These are phyloP conservation scores for Penicillium hordei DNA, from an alignment of 2,329 filamentous ascomycete genomes.

Conservation along the genomic window DNA sequence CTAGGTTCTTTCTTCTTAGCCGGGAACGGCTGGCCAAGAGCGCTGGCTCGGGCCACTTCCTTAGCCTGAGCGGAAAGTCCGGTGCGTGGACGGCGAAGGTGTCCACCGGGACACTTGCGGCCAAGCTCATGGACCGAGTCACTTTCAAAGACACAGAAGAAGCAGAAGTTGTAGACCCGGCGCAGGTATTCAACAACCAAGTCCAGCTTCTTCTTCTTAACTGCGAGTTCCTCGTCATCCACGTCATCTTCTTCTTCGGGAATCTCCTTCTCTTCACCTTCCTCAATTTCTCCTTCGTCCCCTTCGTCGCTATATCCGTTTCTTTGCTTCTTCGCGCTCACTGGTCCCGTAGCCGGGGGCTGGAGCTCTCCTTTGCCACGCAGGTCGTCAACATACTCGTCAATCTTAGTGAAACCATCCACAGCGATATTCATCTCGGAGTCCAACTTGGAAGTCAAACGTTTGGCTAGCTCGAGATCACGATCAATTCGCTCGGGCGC, in stretches of 20 bases:
- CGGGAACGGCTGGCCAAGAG: constrained; percentile 78
- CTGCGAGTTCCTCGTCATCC: constrained; percentile 84
- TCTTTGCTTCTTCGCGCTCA: constrained; percentile 55
- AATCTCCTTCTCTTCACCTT: constrained; percentile 75
- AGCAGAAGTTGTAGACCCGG: constrained; percentile 97
- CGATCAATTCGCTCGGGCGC: constrained; percentile 90
- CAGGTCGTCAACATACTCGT: constrained; percentile 81
- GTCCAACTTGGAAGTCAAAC: constrained; percentile 81
- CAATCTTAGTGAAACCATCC: constrained; percentile 76
- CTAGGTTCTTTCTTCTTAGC: constrained; percentile 70
- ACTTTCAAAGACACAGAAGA: constrained; percentile 98
- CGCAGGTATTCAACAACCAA: constrained; percentile 94
- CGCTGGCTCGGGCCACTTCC: constrained; percentile 80
- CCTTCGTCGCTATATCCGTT: constrained; percentile 47
- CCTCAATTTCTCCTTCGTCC: constrained; percentile 66
- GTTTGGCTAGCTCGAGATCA: constrained; percentile 78
- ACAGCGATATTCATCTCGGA: constrained; percentile 74
- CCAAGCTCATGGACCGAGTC: constrained; percentile 95
- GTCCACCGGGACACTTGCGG: constrained; percentile 94
- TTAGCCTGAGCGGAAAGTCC: constrained; percentile 82
- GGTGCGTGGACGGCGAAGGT: constrained; percentile 84
- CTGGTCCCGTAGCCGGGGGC: constrained; percentile 51
- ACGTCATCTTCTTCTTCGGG: constrained; percentile 71
- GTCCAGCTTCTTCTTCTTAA: constrained; percentile 96
- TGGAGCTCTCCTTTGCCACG: constrained; percentile 74